A percentile compares a stretch with the other conserved stretches of the same genome.
Conservation (phyloP, 257 asterid species). For the Scutellaria minor region DNA sequence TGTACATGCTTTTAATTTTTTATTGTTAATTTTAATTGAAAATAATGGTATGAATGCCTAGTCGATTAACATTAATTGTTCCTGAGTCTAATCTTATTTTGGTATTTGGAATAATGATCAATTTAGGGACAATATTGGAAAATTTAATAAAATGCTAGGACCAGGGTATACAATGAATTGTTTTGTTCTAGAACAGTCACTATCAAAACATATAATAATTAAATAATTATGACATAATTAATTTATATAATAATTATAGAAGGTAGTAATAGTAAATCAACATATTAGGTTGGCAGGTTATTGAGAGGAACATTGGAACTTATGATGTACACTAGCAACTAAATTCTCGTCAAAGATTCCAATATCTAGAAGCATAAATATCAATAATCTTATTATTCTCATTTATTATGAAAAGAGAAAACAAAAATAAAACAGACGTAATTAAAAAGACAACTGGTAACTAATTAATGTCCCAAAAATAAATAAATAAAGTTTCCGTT, state of each 20-base stretch:
- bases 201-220: not conserved
- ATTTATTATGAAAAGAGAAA: not conserved
- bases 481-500: not conserved
- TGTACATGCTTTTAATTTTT: too few species aligned
- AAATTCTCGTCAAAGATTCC: constrained; percentile 48
- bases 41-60: too few species aligned
- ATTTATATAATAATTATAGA: constrained; percentile 1
- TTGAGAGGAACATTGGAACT: constrained; percentile 53
- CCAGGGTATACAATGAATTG: not conserved
- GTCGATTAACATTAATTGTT: too few species aligned
- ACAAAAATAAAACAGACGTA: not conserved
- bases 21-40: too few species aligned
- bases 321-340: constrained; percentile 47
- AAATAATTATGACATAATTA: not conserved
- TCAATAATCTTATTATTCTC: constrained; percentile 10
- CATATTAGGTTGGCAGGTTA: constrained; percentile 48
- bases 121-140: too few species aligned
- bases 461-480: not conserved
- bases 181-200: not conserved
- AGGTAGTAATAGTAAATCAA: constrained; percentile 43
- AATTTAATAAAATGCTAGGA: too few species aligned
- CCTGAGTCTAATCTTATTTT: too few species aligned
- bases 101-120: too few species aligned
- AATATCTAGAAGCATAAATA: constrained; percentile 33
- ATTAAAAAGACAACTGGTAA: not conserved